Percentiles rank a stretch among this genome's conserved stretches.
These are phyloP conservation scores for Blepharisma japonicum DNA, from an alignment of 73 alveolate species.

Conservation along the genomic window DNA sequence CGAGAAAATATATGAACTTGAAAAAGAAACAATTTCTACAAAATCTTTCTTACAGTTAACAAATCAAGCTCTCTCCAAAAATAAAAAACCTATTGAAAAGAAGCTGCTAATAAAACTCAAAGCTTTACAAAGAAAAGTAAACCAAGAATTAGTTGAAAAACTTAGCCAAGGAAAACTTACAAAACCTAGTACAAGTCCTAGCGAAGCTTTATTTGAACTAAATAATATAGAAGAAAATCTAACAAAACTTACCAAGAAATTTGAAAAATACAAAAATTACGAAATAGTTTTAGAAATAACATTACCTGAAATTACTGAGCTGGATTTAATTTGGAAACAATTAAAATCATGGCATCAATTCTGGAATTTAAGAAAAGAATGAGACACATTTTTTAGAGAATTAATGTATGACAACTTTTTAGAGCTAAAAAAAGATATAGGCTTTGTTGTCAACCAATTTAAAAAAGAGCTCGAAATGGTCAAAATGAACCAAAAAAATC, in stretches of 20 bases:
- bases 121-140: neutral
- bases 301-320: neutral
- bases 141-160: neutral
- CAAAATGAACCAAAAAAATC: no score
- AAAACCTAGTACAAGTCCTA: neutral
- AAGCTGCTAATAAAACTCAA: no score
- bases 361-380: neutral
- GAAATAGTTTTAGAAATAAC: neutral
- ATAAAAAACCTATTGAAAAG: no score
- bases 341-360: neutral
- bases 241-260: constrained; percentile 35
- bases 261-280: neutral
- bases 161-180: neutral
- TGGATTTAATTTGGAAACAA: neutral
- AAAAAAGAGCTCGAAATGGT: constrained; percentile 36
- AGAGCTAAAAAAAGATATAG: neutral
- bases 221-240: constrained; percentile 30
- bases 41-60: no score
- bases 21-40: no score
- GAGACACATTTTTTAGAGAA: neutral
- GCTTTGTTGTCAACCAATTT: constrained; percentile 55
- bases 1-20: no score
- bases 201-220: constrained; percentile 26
- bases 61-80: no score
- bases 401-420: neutral